Evolutionary conservation across 2,329 filamentous ascomycete genomes (phyloP).

Genomic region (Leptographium lundbergii): DNA sequence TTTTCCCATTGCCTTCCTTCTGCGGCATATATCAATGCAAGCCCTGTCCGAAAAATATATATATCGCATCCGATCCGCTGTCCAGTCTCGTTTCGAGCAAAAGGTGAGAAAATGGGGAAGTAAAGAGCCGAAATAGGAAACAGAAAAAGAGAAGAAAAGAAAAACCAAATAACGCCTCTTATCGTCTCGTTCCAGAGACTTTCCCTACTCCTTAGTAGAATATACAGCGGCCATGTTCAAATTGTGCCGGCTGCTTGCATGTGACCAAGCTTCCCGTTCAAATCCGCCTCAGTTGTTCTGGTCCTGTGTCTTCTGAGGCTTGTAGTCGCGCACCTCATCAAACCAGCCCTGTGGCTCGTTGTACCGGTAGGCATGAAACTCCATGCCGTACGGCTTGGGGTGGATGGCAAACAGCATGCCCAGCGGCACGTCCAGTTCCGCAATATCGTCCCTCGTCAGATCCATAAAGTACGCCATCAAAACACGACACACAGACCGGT

Average conservation of each 20-base stretch:
- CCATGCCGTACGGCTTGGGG: slow-evolving; percentile 93
- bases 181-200: neutral
- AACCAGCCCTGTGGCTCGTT: slow-evolving; percentile 70
- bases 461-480: slow-evolving; percentile 96
- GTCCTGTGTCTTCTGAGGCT: slow-evolving; percentile 48
- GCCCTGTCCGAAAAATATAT: neutral
- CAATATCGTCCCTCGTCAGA: slow-evolving; percentile 78
- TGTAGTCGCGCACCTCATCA: slow-evolving; percentile 73
- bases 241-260: neutral
- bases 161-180: neutral
- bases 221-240: neutral
- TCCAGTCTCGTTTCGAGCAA: neutral
- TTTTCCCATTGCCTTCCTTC: neutral
- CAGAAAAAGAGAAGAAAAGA: neutral
- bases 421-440: slow-evolving; percentile 84
- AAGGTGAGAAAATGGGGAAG: neutral
- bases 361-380: slow-evolving; percentile 92
- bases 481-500: slow-evolving; percentile 84
- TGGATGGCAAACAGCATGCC: slow-evolving; percentile 92
- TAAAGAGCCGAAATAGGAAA: neutral
- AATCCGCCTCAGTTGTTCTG: slow-evolving; percentile 17
- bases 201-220: neutral
- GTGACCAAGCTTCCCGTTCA: neutral
- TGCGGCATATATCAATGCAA: neutral
- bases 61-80: neutral